Percentiles rank a stretch among this genome's conserved stretches.
phyloP scores from a whole-genome alignment of 306 rosid genomes.

The Corylus americana region DNA sequence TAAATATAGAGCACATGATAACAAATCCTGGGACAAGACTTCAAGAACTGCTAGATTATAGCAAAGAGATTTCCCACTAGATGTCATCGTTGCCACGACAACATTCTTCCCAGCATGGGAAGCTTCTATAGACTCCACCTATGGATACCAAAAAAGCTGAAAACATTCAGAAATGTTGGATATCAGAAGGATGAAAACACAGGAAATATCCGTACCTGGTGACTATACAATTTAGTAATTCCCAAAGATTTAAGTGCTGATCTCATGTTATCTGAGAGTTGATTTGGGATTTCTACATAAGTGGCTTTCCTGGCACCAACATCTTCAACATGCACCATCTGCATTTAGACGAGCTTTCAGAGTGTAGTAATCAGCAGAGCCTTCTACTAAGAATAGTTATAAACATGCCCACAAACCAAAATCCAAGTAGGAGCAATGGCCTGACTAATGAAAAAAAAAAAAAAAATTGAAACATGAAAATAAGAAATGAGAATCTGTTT shows the following conservation, averaged over 20 bases:
- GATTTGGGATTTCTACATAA: slow-evolving; percentile 54
- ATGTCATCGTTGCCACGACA: slow-evolving; percentile 89
- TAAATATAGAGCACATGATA: slow-evolving; percentile 75
- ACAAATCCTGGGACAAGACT: slow-evolving; percentile 51
- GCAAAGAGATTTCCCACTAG: slow-evolving; percentile 97
- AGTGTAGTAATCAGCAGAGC: slow-evolving; percentile 27
- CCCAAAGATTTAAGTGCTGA: slow-evolving; percentile 63
- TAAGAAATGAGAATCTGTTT: slow-evolving; percentile 15
- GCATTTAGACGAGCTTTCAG: slow-evolving; percentile 34
- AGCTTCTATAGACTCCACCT: slow-evolving; percentile 80
- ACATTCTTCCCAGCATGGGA: slow-evolving; percentile 75
- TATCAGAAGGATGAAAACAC: slow-evolving; percentile 21
- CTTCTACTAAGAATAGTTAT: neutral
- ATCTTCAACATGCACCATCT: slow-evolving; percentile 87
- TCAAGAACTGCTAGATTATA: slow-evolving; percentile 87
- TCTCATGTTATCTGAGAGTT: slow-evolving; percentile 59
- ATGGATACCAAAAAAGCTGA: slow-evolving; percentile 20
- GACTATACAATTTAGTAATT: slow-evolving; percentile 74
- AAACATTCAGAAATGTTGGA: slow-evolving; percentile 21
- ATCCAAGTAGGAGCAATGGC: neutral
- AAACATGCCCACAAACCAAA: slow-evolving; percentile 22
- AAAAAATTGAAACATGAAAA: neutral
- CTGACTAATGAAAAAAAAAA: neutral
- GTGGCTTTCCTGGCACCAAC: slow-evolving; percentile 62
- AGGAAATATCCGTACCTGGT: slow-evolving; percentile 65